These are phyloP conservation scores for Nakataea oryzae DNA, from an alignment of 2,329 filamentous ascomycete genomes.

Conservation along the genomic window DNA sequence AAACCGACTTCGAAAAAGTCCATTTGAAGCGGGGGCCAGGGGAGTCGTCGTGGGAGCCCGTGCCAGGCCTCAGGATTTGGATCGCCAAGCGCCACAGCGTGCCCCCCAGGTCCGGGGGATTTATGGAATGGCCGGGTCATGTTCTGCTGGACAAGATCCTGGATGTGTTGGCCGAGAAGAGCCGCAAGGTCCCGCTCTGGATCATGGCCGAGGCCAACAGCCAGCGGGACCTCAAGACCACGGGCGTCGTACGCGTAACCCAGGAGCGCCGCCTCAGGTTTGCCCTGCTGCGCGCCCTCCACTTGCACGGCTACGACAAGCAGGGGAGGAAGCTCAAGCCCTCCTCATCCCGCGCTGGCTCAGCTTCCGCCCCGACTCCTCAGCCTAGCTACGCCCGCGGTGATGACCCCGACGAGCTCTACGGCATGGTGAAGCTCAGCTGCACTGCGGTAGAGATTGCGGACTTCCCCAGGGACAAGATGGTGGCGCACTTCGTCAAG, in stretches of 20 bases:
- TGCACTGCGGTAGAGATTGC: constrained; percentile 5
- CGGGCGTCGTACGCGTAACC: not conserved
- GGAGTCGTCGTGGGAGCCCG: not conserved
- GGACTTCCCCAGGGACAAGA: not conserved
- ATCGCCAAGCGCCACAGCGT: not conserved
- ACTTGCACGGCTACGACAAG: constrained; percentile 11
- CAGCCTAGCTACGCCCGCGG: not conserved
- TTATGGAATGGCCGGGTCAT: not conserved
- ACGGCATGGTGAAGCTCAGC: constrained; percentile 10
- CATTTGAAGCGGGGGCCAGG: not conserved
- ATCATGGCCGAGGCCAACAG: not conserved
- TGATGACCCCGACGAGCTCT: constrained; percentile 5
- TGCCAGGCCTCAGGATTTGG: not conserved
- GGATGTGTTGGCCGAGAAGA: not conserved
- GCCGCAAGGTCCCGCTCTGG: not conserved
- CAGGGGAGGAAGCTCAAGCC: constrained; percentile 6
- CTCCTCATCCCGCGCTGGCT: not conserved
- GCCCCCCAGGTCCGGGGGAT: not conserved
- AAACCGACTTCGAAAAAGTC: not conserved
- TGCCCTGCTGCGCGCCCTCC: constrained; percentile 12
- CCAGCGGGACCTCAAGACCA: not conserved
- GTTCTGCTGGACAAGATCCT: not conserved
- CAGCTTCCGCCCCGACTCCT: not conserved
- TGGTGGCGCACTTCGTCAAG: constrained; percentile 6
- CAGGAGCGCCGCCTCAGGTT: constrained; percentile 6